Base-by-base conservation (phyloP, 306 rosid genomes). In the Prunus davidiana region DNA sequence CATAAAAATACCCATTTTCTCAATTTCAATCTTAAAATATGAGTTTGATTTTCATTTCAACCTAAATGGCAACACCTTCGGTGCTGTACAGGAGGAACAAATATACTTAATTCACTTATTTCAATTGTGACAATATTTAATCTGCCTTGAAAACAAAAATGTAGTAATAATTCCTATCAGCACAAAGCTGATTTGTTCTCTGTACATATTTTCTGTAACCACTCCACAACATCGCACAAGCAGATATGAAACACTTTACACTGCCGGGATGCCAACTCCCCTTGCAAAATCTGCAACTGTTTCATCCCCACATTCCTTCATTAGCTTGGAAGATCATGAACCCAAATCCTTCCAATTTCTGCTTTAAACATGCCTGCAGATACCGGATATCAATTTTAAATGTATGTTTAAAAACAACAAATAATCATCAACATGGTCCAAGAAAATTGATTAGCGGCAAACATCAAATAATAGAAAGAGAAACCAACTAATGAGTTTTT, bases 221-320 rank as follows among this genome's bases (percentile, higher is more conserved):
- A 67, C 45, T 51, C 62, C 78, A 81, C 46, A 68, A 34, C 84
- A 81, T 84, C 90, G 54, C 86, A 64, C 88, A 69, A 79, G 90
- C 86, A 79, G 82, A 73, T 64, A 46, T 69, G 49, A 28, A 73
- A 25, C 74, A 77, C 69, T 76, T 34, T 34, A 15, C 32, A 67
- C 84, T 75, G 80, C 86, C 51, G 67, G 87, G 86, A 86, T 79
- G 87, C 82, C 54, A 43, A 77, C 80, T 57, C 51, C 52, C 72
- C 72, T 81, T 72, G 56, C 73, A 47, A 46, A 46, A 51, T 50
- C 66, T 45, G 75, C 67, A 67, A 49, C 50, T 49, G 49, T 20
- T 58, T 12, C 74, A 47, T 73, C 72, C 52, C 55, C 11, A 25
- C 78, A 15, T 58, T 64, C 72, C 75, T 34, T 6, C 41, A 22